Percentiles rank a stretch among this genome's conserved stretches.
phyloP scores from a whole-genome alignment of 306 rosid species.

The Styphnolobium japonicum region DNA sequence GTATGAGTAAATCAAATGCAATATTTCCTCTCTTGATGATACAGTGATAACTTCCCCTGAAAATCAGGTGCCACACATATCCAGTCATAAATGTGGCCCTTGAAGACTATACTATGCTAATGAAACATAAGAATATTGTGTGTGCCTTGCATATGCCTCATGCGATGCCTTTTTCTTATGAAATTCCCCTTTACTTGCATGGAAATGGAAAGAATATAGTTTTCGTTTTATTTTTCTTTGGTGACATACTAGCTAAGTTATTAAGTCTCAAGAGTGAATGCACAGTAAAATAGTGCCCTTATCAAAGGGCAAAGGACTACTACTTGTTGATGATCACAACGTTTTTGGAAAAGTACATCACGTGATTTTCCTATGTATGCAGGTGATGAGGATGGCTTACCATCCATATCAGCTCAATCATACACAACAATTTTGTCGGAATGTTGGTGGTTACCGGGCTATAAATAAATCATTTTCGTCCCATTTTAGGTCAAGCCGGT shows the following conservation, averaged over 20 bases:
- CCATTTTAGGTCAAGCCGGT: conserved; percentile 27
- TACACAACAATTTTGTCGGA: conserved; percentile 45
- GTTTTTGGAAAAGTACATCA: conserved; percentile 27
- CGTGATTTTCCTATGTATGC: conserved; percentile 41
- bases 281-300: background rate
- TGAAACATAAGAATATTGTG: background rate
- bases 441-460: conserved; percentile 60
- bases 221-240: background rate
- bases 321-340: background rate
- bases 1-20: background rate
- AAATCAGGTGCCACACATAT: background rate
- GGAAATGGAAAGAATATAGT: background rate
- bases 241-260: background rate
- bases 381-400: conserved; percentile 50
- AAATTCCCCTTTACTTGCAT: background rate
- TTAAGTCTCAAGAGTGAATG: background rate
- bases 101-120: background rate
- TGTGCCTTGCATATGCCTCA: background rate
- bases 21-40: background rate
- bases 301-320: background rate
- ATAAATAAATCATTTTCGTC: conserved; percentile 43
- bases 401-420: conserved; percentile 34
- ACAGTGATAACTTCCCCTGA: background rate
- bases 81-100: background rate
- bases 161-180: background rate